Evolutionary conservation across 192 early-diverging fungal genomes (phyloP).

Genomic region (Backusella tarrabulga): DNA sequence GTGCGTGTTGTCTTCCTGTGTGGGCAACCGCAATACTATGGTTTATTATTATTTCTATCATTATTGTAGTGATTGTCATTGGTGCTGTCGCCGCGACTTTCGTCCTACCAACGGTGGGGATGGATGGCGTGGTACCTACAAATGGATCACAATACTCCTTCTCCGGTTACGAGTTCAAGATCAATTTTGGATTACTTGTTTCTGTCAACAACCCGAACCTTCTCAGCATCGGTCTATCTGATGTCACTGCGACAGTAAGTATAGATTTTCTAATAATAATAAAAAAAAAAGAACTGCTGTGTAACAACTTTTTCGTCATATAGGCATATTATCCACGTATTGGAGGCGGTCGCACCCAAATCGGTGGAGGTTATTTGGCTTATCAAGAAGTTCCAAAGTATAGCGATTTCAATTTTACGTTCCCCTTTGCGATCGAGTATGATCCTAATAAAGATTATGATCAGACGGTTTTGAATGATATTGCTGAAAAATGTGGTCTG

Average conservation of each 20-base stretch:
- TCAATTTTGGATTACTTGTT: constrained; percentile 36
- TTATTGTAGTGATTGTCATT: constrained; percentile 42
- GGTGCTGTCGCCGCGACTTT: constrained; percentile 33
- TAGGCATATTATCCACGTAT: constrained; percentile 52
- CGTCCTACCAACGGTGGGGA: constrained; percentile 40
- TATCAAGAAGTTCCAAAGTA: constrained; percentile 35
- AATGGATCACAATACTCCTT: constrained; percentile 19
- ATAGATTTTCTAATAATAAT: not conserved
- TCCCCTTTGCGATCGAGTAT: constrained; percentile 48
- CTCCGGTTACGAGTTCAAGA: constrained; percentile 25
- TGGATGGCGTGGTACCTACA: constrained; percentile 25
- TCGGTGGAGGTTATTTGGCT: constrained; percentile 46
- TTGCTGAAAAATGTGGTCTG: constrained; percentile 45
- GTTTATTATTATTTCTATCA: constrained; percentile 29
- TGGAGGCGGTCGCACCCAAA: constrained; percentile 22
- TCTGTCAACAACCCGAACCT: constrained; percentile 44
- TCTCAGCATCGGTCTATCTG: constrained; percentile 39
- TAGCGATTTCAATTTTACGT: constrained; percentile 35
- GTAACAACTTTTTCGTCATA: not conserved
- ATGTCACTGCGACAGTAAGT: constrained; percentile 47
- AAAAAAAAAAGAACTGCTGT: not conserved
- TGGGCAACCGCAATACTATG: constrained; percentile 28
- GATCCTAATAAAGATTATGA: constrained; percentile 30
- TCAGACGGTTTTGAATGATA: constrained; percentile 37
- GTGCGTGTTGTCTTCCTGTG: constrained; percentile 34